phyloP scores from a whole-genome alignment of 129 eudicot genomes.

The Kitagawia praeruptora region DNA sequence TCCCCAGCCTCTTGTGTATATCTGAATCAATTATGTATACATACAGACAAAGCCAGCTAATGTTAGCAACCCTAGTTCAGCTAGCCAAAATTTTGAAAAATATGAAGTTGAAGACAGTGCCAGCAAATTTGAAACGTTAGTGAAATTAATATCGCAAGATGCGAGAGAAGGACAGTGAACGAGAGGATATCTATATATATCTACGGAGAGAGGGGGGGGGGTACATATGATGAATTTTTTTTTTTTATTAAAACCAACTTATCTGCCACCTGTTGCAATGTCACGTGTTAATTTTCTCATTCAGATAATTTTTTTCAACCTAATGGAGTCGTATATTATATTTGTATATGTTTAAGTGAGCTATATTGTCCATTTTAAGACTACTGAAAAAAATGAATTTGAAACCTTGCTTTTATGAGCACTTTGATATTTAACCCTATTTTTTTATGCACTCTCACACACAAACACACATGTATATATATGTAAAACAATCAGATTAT shows the following conservation, averaged over 20 bases:
- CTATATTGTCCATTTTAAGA: background rate
- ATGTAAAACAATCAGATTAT: background rate
- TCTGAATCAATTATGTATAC: background rate
- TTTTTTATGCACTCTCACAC: no score
- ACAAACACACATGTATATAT: no score
- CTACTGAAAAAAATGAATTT: background rate
- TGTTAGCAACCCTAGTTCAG: no score
- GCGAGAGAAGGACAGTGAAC: background rate
- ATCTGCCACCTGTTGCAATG: background rate
- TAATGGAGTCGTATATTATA: no score
- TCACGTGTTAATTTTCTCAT: background rate
- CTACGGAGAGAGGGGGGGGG: no score
- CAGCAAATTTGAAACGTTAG: background rate
- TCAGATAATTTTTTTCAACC: no score
- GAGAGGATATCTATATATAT: background rate
- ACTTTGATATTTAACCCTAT: background rate
- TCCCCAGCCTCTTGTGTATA: background rate
- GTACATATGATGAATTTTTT: no score
- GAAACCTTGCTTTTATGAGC: background rate
- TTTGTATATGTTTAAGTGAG: background rate
- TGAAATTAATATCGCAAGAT: background rate
- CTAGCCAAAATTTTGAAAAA: background rate
- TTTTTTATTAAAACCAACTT: background rate
- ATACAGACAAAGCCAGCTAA: no score
- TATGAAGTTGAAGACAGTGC: no score